Evolutionary conservation across 192 early-diverging fungal species (phyloP).

Genomic region (Endogone sp.): DNA sequence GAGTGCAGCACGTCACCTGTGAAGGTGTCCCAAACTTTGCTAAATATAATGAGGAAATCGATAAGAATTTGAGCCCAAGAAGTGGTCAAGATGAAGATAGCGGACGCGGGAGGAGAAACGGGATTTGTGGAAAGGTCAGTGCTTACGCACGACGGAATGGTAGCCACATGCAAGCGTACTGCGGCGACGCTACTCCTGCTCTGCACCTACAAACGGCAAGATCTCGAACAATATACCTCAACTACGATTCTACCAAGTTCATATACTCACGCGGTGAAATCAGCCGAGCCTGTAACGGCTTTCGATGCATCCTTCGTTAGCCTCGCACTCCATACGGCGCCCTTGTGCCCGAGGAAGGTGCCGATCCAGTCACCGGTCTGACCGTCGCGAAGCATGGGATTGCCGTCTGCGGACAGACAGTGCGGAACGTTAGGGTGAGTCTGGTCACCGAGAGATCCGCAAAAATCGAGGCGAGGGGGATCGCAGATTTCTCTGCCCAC

Average conservation of each 20-base stretch:
- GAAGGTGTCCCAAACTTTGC: constrained; percentile 85
- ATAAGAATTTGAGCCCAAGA: constrained; percentile 3
- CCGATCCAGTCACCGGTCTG: constrained; percentile 93
- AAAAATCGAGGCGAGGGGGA: not conserved
- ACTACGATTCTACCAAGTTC: not conserved
- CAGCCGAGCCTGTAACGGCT: constrained; percentile 90
- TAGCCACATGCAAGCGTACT: not conserved
- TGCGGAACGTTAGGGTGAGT: too few species aligned
- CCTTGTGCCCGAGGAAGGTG: constrained; percentile 88
- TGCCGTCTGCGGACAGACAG: constrained; percentile 53
- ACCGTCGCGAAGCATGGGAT: constrained; percentile 83
- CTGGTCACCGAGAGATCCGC: not conserved
- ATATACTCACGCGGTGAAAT: constrained; percentile 75
- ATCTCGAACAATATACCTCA: not conserved
- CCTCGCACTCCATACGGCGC: constrained; percentile 86
- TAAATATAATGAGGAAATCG: too few species aligned
- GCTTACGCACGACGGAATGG: constrained; percentile 1
- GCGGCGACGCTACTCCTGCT: not conserved
- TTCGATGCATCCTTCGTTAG: constrained; percentile 70
- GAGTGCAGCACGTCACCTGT: constrained; percentile 68
- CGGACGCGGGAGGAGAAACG: not conserved
- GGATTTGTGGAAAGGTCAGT: too few species aligned
- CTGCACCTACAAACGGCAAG: not conserved
- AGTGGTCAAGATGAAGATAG: constrained; percentile 6
- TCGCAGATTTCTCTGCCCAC: constrained; percentile 26